A percentile compares a stretch with the other conserved stretches of the same genome.
Evolutionary conservation across 139 green algal genomes (phyloP).

Genomic region (Chlamydomonas eustigma): DNA sequence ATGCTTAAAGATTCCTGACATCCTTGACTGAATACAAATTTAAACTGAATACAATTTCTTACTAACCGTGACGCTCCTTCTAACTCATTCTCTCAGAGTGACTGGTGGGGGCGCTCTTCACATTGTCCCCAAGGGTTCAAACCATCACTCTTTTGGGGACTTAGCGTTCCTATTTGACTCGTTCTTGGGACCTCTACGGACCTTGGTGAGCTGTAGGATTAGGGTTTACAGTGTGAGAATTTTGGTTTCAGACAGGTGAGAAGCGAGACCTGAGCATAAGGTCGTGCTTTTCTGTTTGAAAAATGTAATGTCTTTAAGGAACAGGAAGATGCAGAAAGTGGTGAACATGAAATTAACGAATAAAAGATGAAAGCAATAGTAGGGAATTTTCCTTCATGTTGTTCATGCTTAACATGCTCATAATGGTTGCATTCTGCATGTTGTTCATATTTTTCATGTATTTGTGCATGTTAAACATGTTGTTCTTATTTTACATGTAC

Average conservation of each 20-base stretch:
- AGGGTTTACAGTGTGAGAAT: no score
- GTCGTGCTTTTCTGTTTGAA: background rate
- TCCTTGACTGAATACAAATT: background rate
- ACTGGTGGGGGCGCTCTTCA: background rate
- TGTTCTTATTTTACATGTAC: no score
- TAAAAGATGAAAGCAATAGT: no score
- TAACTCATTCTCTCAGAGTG: background rate
- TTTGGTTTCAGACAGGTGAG: background rate
- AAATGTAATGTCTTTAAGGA: background rate
- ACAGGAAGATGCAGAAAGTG: background rate
- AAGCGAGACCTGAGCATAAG: background rate
- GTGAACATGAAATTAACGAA: background rate
- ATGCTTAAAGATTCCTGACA: background rate
- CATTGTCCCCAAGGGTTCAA: background rate
- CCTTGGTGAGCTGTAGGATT: no score
- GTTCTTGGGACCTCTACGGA: background rate
- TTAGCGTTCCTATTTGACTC: background rate
- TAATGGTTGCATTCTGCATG: no score
- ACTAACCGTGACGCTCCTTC: background rate
- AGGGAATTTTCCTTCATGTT: no score
- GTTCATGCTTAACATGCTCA: no score
- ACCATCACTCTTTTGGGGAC: background rate
- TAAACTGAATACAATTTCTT: background rate
- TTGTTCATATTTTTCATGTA: no score
- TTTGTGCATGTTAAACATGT: no score